Base-by-base conservation (phyloP, 352 stramenopile genomes). In the Phytophthora fragariae region DNA sequence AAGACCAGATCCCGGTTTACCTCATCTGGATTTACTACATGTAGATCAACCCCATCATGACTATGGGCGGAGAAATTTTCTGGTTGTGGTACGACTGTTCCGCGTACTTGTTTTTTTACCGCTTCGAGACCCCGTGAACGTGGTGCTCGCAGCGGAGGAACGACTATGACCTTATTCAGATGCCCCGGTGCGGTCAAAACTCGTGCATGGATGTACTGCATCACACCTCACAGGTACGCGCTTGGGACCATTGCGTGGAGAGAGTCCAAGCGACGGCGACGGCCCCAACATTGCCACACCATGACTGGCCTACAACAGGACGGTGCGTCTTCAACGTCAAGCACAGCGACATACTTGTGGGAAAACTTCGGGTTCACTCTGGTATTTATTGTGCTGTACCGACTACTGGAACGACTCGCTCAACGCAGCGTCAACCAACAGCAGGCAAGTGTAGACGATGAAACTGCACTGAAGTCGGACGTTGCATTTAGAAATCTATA, bases 301-400 rank as follows among this genome's bases (percentile, higher is more conserved):
- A 27, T 27, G 24, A 27, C 24, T 27, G 24, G 24, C 24, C 24
- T 27, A 27, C 24, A 27, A 27, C 19, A 70, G 73, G 41, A 84
- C 73, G 1, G 73, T 86, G 39, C 75, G 33, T 68, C 3, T 85
- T 81, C 60, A 27, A 75, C 14, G 83, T 83, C 65, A 80, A 85
- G 15, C 73, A 82, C 68, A 73, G 58, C 21, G 61, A 79, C 27
- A 64, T 79, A 19, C 70, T 21, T 21, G 19, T 21, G 39, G 33
- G 61, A 65, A 21, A 74, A 83, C 54, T 77, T 75, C 35, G 63
- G 55, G 1, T 63, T 85, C 46, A 33, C 72, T 1, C 17, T 83
- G 1, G 69, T 35, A 19, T 73, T 79, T 62, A 79, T 85, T 15
- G 54, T 82, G 17, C 0, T 80, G 15, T 75, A 63, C 19, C 69